Conservation (phyloP, 176 grass and related monocot genomes). For the Hordeum marinum region DNA sequence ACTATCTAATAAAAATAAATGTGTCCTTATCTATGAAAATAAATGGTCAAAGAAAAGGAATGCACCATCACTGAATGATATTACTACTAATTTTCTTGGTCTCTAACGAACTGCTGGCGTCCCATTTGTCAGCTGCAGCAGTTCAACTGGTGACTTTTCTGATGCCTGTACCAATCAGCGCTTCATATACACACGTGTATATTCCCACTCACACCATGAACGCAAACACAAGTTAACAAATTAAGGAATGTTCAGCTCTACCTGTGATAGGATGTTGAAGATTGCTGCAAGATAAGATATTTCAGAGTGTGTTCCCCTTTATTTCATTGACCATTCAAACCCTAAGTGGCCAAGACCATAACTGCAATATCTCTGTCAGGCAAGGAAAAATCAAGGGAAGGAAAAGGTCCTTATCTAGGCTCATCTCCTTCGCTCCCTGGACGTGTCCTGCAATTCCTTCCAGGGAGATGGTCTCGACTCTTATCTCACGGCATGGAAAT, state of each 20-base stretch:
- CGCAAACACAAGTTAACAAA: too few species aligned
- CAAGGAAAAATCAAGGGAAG: neutral
- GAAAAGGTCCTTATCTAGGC: neutral
- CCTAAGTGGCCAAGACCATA: neutral
- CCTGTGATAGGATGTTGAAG: neutral
- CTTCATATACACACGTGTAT: too few species aligned
- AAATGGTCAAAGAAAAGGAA: too few species aligned
- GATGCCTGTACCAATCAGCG: too few species aligned
- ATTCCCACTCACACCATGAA: neutral
- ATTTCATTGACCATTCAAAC: too few species aligned
- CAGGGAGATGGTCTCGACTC: too few species aligned
- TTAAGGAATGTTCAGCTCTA: too few species aligned
- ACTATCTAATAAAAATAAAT: too few species aligned
- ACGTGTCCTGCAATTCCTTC: neutral
- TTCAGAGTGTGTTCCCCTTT: neutral
- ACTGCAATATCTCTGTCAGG: neutral
- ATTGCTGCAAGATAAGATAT: too few species aligned
- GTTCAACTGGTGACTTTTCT: too few species aligned
- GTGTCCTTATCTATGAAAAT: too few species aligned
- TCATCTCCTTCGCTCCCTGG: neutral
- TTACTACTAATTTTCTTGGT: neutral
- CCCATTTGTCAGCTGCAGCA: neutral
- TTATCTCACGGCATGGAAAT: neutral
- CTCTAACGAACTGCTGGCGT: neutral
- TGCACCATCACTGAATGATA: too few species aligned